Base-by-base conservation (phyloP, 106 monocot species). In the Dactylorhiza incarnata region DNA sequence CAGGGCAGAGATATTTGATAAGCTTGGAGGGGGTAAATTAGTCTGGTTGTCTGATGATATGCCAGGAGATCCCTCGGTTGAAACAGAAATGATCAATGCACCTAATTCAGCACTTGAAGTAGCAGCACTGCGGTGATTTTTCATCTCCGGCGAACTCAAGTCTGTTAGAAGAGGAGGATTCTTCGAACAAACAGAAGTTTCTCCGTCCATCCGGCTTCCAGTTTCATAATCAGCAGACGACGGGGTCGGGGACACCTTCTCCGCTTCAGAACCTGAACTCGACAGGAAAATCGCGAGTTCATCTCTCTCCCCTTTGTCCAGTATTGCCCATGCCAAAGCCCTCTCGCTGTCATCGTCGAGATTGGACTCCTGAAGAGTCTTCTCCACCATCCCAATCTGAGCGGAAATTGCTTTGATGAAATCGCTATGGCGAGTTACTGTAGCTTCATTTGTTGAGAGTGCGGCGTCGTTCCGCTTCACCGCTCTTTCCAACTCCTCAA, bases 221-320 rank as follows among this genome's bases (percentile, higher is more conserved):
- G 45, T 9, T 37, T 74, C 74, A 13, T 67, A 24, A 0, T 74
- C 74, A 51, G 46, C 58, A 5, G 63, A 62, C 9, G 68, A 70
- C 37, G 61, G 54, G 63, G 43, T 44, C 46, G 68, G 43, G 6
- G 29, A 49, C 48, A 45, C 52, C 11, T 81, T 55, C 5, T 80
- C 78, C 50, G n/a, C 20, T 66, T 56, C 48, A 6, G 55, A 74
- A 45, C 15, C 26, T 20, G 80, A 75, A 69, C 71, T 17, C 8
- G 80, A 75, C 2, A 87, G 71, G 73, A 87, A 87, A 25, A 78
- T 81, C 2, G 87, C 87, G 48, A 85, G 82, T 70, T 88, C 88
- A 46, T 89, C 85, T 20, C 85, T 48, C 73, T 89, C 88, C 49
- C 68, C 82, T 73, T 85, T 71, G 48, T 88, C 83, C 68, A 85